Conservation (phyloP, 106 monocot genomes). For the Acorus calamus region DNA sequence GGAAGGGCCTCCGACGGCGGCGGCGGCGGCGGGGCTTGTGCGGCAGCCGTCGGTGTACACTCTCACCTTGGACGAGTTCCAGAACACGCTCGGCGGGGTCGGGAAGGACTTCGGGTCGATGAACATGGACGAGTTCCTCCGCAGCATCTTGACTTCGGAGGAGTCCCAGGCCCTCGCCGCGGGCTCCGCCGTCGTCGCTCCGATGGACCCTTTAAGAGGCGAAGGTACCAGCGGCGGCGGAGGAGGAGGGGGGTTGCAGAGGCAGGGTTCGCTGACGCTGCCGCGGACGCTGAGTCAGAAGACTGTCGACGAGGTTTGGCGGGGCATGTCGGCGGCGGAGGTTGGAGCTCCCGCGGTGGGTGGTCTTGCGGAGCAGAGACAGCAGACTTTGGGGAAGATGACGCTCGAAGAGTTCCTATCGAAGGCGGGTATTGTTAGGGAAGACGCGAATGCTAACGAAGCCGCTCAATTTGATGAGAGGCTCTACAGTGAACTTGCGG, state of each 20-base stretch:
- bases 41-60: conserved; percentile 14
- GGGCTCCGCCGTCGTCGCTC: background rate
- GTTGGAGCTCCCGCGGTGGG: conserved; percentile 6
- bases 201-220: conserved; percentile 5
- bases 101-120: conserved; percentile 17
- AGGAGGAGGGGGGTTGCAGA: conserved; percentile 11
- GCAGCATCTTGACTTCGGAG: conserved; percentile 13
- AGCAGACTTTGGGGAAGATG: conserved; percentile 64
- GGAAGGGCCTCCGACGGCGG: background rate
- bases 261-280: conserved; percentile 16
- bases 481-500: background rate
- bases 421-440: conserved; percentile 53
- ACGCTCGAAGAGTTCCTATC: conserved; percentile 71
- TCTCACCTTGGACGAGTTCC: conserved; percentile 18
- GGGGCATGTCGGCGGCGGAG: background rate
- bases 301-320: conserved; percentile 11
- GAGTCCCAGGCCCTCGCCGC: conserved; percentile 9
- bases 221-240: background rate
- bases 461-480: background rate
- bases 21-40: conserved; percentile 2
- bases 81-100: conserved; percentile 1
- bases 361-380: conserved; percentile 14
- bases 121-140: conserved; percentile 20
- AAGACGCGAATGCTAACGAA: conserved; percentile 13
- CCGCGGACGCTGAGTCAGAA: conserved; percentile 4